A percentile compares a stretch with the other conserved stretches of the same genome.
Evolutionary conservation across 2,329 filamentous ascomycete genomes (phyloP).

Genomic region (Cercospora zeina): DNA sequence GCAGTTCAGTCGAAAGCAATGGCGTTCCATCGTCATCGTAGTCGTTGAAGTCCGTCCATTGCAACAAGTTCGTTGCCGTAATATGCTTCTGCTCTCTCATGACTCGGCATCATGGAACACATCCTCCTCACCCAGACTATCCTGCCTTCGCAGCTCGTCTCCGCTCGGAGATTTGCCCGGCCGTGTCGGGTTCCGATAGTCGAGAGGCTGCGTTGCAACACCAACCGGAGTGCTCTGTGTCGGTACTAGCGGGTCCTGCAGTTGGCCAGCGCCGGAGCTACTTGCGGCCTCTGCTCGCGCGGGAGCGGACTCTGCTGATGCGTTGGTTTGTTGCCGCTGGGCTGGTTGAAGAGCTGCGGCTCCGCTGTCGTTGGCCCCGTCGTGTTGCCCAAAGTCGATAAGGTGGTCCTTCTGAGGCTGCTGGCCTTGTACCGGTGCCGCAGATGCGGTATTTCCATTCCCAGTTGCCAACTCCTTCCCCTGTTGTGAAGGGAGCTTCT

Average conservation of each 20-base stretch:
- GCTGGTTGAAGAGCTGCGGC: conserved; percentile 21
- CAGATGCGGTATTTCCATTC: conserved; percentile 6
- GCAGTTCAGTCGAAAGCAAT: neutral
- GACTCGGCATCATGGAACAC: conserved; percentile 52
- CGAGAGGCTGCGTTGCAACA: conserved; percentile 14
- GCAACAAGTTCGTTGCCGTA: neutral
- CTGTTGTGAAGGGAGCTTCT: conserved; percentile 29
- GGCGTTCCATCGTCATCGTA: neutral
- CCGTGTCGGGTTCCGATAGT: conserved; percentile 19
- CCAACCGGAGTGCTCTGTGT: conserved; percentile 21
- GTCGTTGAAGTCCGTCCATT: neutral
- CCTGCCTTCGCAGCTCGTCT: conserved; percentile 36
- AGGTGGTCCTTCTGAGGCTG: conserved; percentile 46
- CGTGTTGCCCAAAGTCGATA: conserved; percentile 59
- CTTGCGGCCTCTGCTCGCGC: conserved; percentile 15
- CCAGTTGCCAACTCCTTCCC: conserved; percentile 3
- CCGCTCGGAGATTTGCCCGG: conserved; percentile 11
- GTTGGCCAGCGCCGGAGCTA: neutral
- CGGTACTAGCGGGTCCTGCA: conserved; percentile 25
- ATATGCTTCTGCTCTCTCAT: conserved; percentile 20
- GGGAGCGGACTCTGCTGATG: conserved; percentile 11
- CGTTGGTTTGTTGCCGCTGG: conserved; percentile 14
- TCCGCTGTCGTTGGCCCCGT: conserved; percentile 27
- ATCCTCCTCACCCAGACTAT: conserved; percentile 48
- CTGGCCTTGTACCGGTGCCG: conserved; percentile 8